Conservation (phyloP, 108 stramenopile genomes). For the Cyclotella sp. region DNA sequence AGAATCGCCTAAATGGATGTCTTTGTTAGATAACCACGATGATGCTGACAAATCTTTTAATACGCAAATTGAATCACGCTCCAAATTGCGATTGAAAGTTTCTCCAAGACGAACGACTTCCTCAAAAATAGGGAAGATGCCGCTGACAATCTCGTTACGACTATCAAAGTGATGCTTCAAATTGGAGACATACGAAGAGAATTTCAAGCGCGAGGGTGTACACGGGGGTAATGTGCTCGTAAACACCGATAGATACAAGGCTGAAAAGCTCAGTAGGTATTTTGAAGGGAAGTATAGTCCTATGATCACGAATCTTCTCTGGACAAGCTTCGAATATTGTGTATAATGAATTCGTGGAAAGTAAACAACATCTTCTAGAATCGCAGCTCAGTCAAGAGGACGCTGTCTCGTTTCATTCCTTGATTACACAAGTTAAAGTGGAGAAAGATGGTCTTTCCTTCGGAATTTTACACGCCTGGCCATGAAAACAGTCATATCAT, state of each 20-base stretch:
- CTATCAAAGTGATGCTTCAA: conserved; percentile 21
- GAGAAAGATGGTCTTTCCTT: too few species aligned
- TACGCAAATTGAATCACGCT: conserved; percentile 25
- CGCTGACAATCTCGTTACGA: conserved; percentile 13
- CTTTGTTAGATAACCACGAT: not conserved
- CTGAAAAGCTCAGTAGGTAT: conserved; percentile 19
- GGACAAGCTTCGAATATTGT: conserved; percentile 21
- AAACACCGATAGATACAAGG: conserved; percentile 16
- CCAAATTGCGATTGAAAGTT: conserved; percentile 22
- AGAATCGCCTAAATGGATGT: not conserved
- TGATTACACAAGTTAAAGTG: conserved; percentile 27
- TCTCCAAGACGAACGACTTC: conserved; percentile 10
- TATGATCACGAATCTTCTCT: conserved; percentile 26
- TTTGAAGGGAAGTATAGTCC: conserved; percentile 15
- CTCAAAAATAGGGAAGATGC: conserved; percentile 1
- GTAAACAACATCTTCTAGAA: conserved; percentile 11
- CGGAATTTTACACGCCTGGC: too few species aligned
- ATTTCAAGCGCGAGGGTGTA: conserved; percentile 25
- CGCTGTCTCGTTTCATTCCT: conserved; percentile 23
- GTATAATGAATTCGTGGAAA: conserved; percentile 16
- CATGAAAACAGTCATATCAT: not conserved
- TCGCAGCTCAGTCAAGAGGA: conserved; percentile 18
- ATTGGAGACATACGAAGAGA: conserved; percentile 23
- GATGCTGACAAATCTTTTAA: not conserved
- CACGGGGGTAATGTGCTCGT: conserved; percentile 16